phyloP scores from a whole-genome alignment of 352 stramenopile species.

The Blastocystis sp. region DNA sequence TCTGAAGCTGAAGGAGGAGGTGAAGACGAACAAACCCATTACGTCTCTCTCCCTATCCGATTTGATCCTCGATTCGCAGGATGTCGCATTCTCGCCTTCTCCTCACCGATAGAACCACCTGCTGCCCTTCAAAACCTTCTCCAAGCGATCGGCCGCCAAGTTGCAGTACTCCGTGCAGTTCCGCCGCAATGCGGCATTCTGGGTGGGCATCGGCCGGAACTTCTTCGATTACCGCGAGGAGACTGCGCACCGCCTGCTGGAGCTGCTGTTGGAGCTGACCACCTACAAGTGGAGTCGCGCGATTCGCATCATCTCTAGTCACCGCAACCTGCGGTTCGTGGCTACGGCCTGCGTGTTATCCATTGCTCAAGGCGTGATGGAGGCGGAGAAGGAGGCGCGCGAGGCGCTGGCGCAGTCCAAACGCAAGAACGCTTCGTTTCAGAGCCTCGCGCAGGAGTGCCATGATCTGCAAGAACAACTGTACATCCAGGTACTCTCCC shows the following conservation, averaged over 20 bases:
- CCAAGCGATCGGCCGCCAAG: neutral
- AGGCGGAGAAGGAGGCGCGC: neutral
- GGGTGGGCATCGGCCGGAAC: slow-evolving; percentile 31
- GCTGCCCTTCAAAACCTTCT: slow-evolving; percentile 23
- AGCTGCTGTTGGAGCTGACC: slow-evolving; percentile 28
- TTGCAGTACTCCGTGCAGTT: neutral
- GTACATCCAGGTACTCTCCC: slow-evolving; percentile 20
- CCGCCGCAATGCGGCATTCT: neutral
- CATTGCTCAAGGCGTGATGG: neutral
- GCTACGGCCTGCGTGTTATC: neutral
- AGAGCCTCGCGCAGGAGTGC: slow-evolving; percentile 1
- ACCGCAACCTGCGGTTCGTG: slow-evolving; percentile 40
- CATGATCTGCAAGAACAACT: slow-evolving; percentile 53
- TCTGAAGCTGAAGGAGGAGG: slow-evolving; percentile 23
- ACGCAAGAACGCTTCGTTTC: neutral
- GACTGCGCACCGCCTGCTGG: neutral
- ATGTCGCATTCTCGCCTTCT: neutral
- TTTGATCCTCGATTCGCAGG: slow-evolving; percentile 27
- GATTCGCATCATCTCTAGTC: slow-evolving; percentile 4
- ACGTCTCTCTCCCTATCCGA: neutral
- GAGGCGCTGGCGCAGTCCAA: neutral
- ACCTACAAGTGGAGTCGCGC: slow-evolving; percentile 1
- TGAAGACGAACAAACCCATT: neutral
- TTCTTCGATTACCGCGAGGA: neutral
- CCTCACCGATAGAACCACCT: slow-evolving; percentile 13